Evolutionary conservation across 192 early-diverging fungal species (phyloP), one percentile per base, ranked within the genome.

Genomic region (Spizellomyces sp.): DNA sequence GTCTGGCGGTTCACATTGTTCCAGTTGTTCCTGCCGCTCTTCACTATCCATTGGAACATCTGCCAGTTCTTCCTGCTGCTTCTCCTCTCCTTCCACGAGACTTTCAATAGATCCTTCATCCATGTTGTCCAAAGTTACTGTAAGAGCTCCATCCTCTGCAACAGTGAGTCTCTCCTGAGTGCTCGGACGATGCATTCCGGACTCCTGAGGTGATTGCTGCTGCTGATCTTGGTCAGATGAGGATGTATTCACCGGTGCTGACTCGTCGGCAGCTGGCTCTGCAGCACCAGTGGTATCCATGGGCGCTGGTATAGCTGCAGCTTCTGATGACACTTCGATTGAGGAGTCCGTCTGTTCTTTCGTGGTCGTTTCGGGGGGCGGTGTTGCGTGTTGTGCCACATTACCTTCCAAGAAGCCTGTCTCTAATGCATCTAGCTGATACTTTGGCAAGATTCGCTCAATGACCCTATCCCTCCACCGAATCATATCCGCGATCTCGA

Each of bases 401-500:
- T n/a, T n/a, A 19, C 50, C 17, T 54, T 12, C 50, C 50, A 54
- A 54, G 12, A 54, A 19, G 1, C 50, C 17, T 12, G 0, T 54
- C 55, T 70, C 68, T 14, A 70, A 36, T 1, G 68, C 68, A 1
- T 70, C 54, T 44, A 64, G 21, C n/a, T 48, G 48, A 45, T 64
- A 46, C 71, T 60, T 59, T 36, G 62, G 70, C 71, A 65, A 54
- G 21, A 74, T 60, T 50, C 58, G 50, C 50, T 85, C 83, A 54
- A 85, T 83, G 8, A 84, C 83, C 15, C 48, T 56, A 63, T 85
- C 81, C 44, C 77, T 62, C 83, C 79, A 87, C 5, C 67, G 45
- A 6, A 61, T 46, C 57, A 78, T 70, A 64, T 79, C 77, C n/a
- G 50, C 59, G 15, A 81, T 50, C 43, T 75, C 56, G 5, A 60